These are phyloP conservation scores for Castanea crenata DNA, from an alignment of 306 rosid species.

Conservation along the genomic window DNA sequence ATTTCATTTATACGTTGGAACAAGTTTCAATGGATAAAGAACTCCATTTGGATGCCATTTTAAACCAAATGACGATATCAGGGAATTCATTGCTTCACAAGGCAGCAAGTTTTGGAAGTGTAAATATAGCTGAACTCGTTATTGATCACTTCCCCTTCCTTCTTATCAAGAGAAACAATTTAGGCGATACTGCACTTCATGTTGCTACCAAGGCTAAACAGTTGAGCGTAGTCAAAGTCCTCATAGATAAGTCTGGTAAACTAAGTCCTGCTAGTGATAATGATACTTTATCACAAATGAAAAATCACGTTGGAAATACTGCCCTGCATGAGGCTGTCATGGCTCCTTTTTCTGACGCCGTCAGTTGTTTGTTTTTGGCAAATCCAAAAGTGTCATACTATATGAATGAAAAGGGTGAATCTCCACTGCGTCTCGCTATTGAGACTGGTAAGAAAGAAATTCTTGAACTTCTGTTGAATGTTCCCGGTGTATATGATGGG, in stretches of 20 bases:
- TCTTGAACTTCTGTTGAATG: not conserved
- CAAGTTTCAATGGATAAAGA: too few relatives aligned
- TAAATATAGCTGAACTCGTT: not conserved
- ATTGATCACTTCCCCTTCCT: not conserved
- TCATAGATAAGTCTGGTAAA: not conserved
- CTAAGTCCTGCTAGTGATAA: not conserved
- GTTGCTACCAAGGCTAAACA: not conserved
- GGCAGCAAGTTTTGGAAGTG: not conserved
- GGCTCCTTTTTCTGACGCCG: fast-evolving
- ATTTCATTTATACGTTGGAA: too few relatives aligned
- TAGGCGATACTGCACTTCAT: not conserved
- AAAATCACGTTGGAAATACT: not conserved
- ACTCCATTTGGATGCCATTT: not conserved
- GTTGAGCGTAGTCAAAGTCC: not conserved
- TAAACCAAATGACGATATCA: not conserved
- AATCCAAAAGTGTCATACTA: not conserved
- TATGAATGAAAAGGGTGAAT: not conserved
- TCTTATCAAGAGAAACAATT: not conserved
- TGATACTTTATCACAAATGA: not conserved
- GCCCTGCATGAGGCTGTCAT: not conserved
- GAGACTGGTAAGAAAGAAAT: not conserved
- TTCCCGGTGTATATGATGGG: not conserved
- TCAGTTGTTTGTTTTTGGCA: not conserved
- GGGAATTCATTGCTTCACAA: not conserved
- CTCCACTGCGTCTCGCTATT: not conserved